Base-by-base conservation (phyloP, 768 basidiomycete genomes). In the Cubamyces sp. region DNA sequence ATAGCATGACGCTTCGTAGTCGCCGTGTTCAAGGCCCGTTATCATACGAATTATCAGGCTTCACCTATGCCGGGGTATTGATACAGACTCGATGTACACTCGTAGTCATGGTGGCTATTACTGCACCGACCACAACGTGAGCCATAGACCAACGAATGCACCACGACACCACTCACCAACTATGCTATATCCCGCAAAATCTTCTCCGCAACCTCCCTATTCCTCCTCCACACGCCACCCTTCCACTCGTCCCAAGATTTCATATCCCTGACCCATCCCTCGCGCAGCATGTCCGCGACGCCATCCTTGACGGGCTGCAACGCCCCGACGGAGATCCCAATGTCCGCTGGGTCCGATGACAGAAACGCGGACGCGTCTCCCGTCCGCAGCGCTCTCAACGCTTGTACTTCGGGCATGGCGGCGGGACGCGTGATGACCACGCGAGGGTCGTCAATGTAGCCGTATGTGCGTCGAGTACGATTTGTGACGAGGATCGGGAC, bases 401-500 rank as follows among this genome's bases (percentile, higher is more conserved):
- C 77, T 15, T 70, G 72, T 16, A 80, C 71, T 62, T 80, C 79
- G 9, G 74, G 70, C 69, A 81, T 73, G 15, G 74, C 78, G 0
- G 76, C 69, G 18, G 79, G 79, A 4, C 78, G 74, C 9, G 75
- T 76, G 53, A 80, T 71, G 6, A 75, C 73, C 0, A 74, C 74
- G 16, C 75, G 61, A 42, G 74, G 69, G 60, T 78, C 75, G 60
- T 76, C 72, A 47, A 75, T 75, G 60, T 79, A 78, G 4, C 69
- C 70, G 61, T 81, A 80, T 23, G 76, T 68, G 41, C 70, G 66
- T 21, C 74, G 74, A 41, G 75, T 77, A 59, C 77, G 79, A 18
- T 71, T 68, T 2, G 78, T 81, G 30, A 76, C 74, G 25, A 81
- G 73, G n/a, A 79, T 71, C 14, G 79, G 78, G 5, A 78, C 72